Percentiles rank a stretch among this genome's conserved stretches.
Evolutionary conservation across 768 basidiomycete species (phyloP).

Genomic region (Exidia glandulosa): DNA sequence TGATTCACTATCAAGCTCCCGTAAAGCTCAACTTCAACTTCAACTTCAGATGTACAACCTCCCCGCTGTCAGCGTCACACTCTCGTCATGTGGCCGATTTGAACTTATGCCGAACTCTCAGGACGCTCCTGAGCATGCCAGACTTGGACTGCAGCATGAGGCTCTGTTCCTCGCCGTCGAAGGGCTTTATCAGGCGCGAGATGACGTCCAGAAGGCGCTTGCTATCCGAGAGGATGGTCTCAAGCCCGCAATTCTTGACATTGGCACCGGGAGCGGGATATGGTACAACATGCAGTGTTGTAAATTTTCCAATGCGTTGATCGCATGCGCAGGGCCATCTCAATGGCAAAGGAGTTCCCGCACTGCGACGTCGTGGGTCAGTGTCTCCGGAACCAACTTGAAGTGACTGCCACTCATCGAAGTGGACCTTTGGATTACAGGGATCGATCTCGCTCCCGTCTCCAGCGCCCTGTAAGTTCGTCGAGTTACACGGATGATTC

Average conservation of each 20-base stretch:
- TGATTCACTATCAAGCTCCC: background rate
- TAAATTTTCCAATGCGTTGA: background rate
- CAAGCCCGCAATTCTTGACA: background rate
- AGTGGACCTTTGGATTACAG: too few species aligned
- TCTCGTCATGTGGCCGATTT: background rate
- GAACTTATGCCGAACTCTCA: background rate
- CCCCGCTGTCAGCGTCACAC: background rate
- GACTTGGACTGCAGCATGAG: background rate
- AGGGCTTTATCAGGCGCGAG: background rate
- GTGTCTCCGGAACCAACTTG: too few species aligned
- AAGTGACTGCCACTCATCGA: too few species aligned
- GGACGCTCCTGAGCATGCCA: background rate
- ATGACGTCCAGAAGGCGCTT: background rate
- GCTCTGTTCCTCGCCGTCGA: background rate
- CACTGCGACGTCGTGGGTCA: background rate
- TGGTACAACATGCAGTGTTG: background rate
- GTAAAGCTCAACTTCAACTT: background rate
- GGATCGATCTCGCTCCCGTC: too few species aligned
- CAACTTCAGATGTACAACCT: background rate
- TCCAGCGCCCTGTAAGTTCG: too few species aligned
- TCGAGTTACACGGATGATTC: too few species aligned
- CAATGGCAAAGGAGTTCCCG: background rate
- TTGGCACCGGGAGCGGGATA: background rate
- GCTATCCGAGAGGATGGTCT: background rate
- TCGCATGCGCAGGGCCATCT: background rate